Evolutionary conservation across 1,284 basidiomycete species (phyloP), one percentile per base, ranked within the genome.

Genomic region (Cerioporus squamosus): DNA sequence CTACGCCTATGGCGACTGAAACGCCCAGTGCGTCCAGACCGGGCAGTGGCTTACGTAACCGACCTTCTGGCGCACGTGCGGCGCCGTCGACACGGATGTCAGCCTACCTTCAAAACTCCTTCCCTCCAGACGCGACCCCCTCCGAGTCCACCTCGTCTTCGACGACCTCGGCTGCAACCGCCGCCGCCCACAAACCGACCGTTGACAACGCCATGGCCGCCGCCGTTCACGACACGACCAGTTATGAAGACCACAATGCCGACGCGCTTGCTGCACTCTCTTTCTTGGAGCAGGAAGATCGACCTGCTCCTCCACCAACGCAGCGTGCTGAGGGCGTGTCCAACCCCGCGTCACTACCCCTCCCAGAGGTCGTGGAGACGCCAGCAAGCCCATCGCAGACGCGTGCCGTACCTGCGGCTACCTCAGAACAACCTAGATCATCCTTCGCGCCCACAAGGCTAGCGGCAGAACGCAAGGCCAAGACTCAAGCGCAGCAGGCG

Each of bases 371-470:
- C 31, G 60, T 68, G 17, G 62, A 65, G 22, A 60, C 68, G 5
- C 63, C 72, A 24, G 65, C 69, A 24, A 68, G 72, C 23, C 74
- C 76, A 4, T 68, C 74, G 18, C 67, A 64, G 29, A 63, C 66
- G 60, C 58, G 62, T 68, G 15, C 52, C 23, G 22, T 39, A 22
- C 48, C 59, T 31, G n/a, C 33, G 33, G 14, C 33, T 36, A 36
- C 33, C 33, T 36, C 51, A 14, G 61, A 66, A 54, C 36, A 46
- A 48, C 57, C 81, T 70, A 83, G 84, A 47, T 94, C 93, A 1
- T 94, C 94, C 2, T 96, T 96, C 68, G 90, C 93, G 0, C 90
- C 88, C 0, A 91, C 91, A 15, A 90, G 84, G 68, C 85, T 88
- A 62, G 94, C 92, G 22, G 84, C 85, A 22, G 87, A 96, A 69